Base-by-base conservation (phyloP, 352 stramenopile species). In the Blastocystis sp. region DNA sequence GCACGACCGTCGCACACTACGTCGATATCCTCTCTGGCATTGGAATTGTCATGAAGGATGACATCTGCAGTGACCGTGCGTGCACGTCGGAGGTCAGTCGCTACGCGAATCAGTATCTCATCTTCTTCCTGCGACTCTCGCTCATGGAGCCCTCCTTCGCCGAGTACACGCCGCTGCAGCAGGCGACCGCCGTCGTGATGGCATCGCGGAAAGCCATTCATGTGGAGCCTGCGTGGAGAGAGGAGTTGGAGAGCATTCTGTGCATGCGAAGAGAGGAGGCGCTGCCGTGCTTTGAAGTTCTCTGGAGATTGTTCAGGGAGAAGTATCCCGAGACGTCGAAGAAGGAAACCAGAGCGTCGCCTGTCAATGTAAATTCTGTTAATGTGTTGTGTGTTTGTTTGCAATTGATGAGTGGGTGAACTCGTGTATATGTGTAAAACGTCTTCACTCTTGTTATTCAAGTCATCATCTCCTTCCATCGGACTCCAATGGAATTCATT, bases 321-420 rank as follows among this genome's bases (percentile, higher is more conserved):
- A 57, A 51, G 44, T 78, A 78, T 61, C 67, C 67, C 7, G 63
- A 75, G 40, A 14, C 38, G 27, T 11, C 14, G 16, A 38, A 57
- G 38, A 11, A 78, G 11, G 9, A 48, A 29, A 59, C 18, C 34
- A 78, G 57, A 24, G 14, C 21, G 9, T 78, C 67, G 32, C 67
- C 67, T 16, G 49, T 46, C 0, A 61, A 61, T 78, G 34, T 51
- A 16, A 24, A 57, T 61, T 42, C 29, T 61, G 67, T n/a, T n/a
- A n/a, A n/a, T n/a, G n/a, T n/a, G n/a, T 78, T 18, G 42, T 56
- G 40, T 78, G 67, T 78, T 78, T 78, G 67, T 78, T 63, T 59
- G 49, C n/a, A 63, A 63, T 24, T 16, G 21, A 34, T 34, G 9
- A 7, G 21, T 34, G 53, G 1, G 4, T 56, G n/a, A n/a, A n/a